phyloP scores from a whole-genome alignment of 805 yeast species.

The Clavispora carvajalis region DNA sequence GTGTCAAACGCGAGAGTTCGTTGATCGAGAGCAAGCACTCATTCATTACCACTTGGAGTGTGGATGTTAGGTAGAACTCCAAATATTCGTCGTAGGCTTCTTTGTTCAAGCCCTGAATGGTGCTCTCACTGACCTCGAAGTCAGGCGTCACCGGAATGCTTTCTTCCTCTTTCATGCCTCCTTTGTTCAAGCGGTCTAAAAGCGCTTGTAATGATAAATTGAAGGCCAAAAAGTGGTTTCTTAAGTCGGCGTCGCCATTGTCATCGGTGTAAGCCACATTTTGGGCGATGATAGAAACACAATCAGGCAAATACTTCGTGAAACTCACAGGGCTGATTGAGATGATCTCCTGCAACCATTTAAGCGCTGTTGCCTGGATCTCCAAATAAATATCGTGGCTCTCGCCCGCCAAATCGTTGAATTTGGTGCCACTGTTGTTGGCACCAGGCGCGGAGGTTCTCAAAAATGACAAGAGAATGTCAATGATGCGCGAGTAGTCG shows the following conservation, averaged over 20 bases:
- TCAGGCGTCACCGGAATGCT: constrained; percentile 1
- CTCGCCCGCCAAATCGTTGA: constrained; percentile 28
- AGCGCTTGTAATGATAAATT: constrained; percentile 30
- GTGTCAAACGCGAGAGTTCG: constrained; percentile 76
- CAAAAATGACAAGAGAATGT: constrained; percentile 74
- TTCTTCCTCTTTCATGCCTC: constrained; percentile 11
- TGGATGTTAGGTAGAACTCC: constrained; percentile 38
- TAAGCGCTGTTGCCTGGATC: constrained; percentile 71
- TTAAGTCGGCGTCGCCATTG: constrained; percentile 32
- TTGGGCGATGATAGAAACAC: constrained; percentile 60
- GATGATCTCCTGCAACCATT: constrained; percentile 76
- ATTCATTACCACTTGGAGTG: constrained; percentile 64
- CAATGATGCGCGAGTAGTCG: constrained; percentile 75
- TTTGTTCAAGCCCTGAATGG: constrained; percentile 42
- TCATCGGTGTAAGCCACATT: constrained; percentile 32
- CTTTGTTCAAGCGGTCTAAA: constrained; percentile 25
- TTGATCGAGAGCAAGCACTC: constrained; percentile 48
- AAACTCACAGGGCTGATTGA: constrained; percentile 73
- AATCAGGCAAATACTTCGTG: constrained; percentile 65
- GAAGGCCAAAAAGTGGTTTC: constrained; percentile 32
- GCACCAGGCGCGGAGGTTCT: constrained; percentile 38
- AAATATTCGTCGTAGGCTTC: constrained; percentile 38
- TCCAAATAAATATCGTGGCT: constrained; percentile 41
- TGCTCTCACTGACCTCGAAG: constrained; percentile 42
- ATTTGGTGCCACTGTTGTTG: constrained; percentile 13